Evolutionary conservation across 225 moss, liverwort and hornwort species (phyloP).

Genomic region (Lunularia cruciata): DNA sequence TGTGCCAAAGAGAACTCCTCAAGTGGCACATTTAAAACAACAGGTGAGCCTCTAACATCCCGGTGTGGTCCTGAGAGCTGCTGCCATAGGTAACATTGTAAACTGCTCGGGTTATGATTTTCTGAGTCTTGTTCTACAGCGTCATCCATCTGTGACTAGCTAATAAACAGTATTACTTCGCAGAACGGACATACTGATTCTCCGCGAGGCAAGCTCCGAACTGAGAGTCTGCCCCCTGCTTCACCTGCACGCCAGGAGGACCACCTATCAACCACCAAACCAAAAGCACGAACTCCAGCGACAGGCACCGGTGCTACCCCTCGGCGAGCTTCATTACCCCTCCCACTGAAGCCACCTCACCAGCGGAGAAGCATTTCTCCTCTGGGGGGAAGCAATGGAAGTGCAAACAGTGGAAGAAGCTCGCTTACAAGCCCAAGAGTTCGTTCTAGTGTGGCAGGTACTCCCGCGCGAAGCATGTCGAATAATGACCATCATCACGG

Average conservation of each 20-base stretch:
- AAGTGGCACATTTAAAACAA: conserved; percentile 51
- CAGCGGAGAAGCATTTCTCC: conserved; percentile 52
- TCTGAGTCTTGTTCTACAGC: too few relatives aligned
- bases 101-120: background rate
- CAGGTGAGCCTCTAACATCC: conserved; percentile 34
- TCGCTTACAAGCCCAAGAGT: conserved; percentile 42
- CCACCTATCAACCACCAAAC: conserved; percentile 27
- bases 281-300: conserved; percentile 45
- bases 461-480: conserved; percentile 27
- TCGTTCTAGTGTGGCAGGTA: conserved; percentile 33
- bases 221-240: conserved; percentile 39
- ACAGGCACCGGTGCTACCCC: conserved; percentile 32
- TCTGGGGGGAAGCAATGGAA: conserved; percentile 46
- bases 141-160: too few relatives aligned
- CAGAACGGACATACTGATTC: conserved; percentile 37
- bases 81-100: too few relatives aligned
- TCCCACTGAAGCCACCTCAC: conserved; percentile 39
- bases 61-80: too few relatives aligned
- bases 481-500: conserved; percentile 29
- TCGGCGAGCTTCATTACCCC: conserved; percentile 50
- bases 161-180: background rate
- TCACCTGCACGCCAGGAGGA: conserved; percentile 44
- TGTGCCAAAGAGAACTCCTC: conserved; percentile 47
- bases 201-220: conserved; percentile 37
- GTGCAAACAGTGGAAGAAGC: conserved; percentile 48